Conservation (phyloP, 2,329 filamentous ascomycete species). For the Ophiocordyceps camponoti-leonardi region DNA sequence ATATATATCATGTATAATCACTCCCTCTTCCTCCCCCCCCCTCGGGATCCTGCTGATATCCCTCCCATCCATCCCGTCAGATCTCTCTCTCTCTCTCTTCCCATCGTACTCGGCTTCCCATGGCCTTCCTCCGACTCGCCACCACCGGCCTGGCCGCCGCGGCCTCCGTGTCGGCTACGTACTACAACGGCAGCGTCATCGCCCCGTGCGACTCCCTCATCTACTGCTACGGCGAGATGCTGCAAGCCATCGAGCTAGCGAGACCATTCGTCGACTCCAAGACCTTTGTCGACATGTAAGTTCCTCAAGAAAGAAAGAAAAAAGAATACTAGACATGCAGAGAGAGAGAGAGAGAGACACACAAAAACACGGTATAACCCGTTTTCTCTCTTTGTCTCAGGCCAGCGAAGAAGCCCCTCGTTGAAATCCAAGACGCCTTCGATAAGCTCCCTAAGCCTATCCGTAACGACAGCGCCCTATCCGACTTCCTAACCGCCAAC, state of each 20-base stretch:
- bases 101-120: background rate
- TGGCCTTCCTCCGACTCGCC: slow-evolving; percentile 7
- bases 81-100: too few relatives aligned
- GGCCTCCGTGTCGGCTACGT: slow-evolving; percentile 26
- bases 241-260: slow-evolving; percentile 45
- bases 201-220: slow-evolving; percentile 51
- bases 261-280: slow-evolving; percentile 50
- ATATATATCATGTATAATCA: too few relatives aligned
- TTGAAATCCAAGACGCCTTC: slow-evolving; percentile 45
- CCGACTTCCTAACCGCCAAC: slow-evolving; percentile 42
- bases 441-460: slow-evolving; percentile 41
- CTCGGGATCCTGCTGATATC: background rate
- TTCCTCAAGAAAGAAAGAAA: background rate
- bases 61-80: background rate
- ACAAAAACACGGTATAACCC: too few relatives aligned
- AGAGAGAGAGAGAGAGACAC: too few relatives aligned
- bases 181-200: slow-evolving; percentile 39
- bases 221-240: slow-evolving; percentile 49
- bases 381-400: background rate
- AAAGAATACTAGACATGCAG: too few relatives aligned
- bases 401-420: slow-evolving; percentile 20
- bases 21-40: too few relatives aligned
- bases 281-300: slow-evolving; percentile 53
- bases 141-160: slow-evolving; percentile 12
- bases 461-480: slow-evolving; percentile 43